Conservation (phyloP, 2,329 filamentous ascomycete genomes). For the Nemania sp. region DNA sequence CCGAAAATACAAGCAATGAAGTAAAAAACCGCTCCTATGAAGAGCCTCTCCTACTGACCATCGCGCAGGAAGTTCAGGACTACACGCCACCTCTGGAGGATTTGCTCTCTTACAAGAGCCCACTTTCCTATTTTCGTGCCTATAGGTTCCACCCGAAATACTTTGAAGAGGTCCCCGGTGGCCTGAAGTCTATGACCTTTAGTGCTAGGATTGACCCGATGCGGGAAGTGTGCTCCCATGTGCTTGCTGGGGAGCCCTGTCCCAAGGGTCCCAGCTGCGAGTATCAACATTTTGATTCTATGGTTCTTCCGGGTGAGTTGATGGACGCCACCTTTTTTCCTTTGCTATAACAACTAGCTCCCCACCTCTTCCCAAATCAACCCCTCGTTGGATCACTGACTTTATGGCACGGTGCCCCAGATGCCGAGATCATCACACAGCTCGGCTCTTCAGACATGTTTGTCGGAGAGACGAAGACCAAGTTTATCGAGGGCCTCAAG, state of each 20-base stretch:
- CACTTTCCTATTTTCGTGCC: slow-evolving; percentile 79
- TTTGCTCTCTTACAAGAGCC: slow-evolving; percentile 76
- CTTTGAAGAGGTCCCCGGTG: slow-evolving; percentile 68
- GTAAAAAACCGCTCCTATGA: slow-evolving; percentile 39
- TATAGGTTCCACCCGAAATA: slow-evolving; percentile 89
- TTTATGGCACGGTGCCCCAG: slow-evolving; percentile 51
- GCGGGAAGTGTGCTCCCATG: slow-evolving; percentile 75
- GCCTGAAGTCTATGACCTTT: slow-evolving; percentile 88
- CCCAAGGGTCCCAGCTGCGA: slow-evolving; percentile 71
- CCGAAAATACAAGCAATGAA: slow-evolving; percentile 34
- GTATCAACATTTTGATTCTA: slow-evolving; percentile 77
- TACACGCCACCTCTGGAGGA: slow-evolving; percentile 28
- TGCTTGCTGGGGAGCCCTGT: slow-evolving; percentile 72
- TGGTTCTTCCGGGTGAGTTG: slow-evolving; percentile 75
- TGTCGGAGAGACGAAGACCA: slow-evolving; percentile 61
- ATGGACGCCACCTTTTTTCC: slow-evolving; percentile 14
- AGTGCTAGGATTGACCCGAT: slow-evolving; percentile 85
- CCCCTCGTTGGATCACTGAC: slow-evolving; percentile 56
- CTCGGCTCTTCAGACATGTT: slow-evolving; percentile 70
- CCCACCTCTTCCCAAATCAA: slow-evolving; percentile 39
- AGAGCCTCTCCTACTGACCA: slow-evolving; percentile 40
- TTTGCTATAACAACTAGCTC: slow-evolving; percentile 10
- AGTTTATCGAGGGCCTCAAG: slow-evolving; percentile 66
- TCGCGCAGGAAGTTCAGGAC: slow-evolving; percentile 33
- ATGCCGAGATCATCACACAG: slow-evolving; percentile 74